Conservation (phyloP, 1,284 basidiomycete species). For the Cerioporus squamosus region DNA sequence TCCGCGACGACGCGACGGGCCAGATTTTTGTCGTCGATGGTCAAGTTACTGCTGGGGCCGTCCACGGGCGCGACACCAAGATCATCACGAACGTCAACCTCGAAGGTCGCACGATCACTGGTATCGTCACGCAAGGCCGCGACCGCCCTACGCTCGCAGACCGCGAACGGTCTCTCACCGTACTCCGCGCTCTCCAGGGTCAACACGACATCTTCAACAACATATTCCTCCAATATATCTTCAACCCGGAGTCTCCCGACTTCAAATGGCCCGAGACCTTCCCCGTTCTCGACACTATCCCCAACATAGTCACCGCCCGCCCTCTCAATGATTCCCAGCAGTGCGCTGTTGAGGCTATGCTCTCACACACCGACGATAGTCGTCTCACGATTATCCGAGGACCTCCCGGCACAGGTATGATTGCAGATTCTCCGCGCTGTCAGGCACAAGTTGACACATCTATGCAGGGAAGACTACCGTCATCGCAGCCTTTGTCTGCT, state of each 20-base stretch:
- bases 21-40: conserved; percentile 32
- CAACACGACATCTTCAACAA: conserved; percentile 43
- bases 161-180: conserved; percentile 42
- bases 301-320: conserved; percentile 19
- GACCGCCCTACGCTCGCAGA: conserved; percentile 60
- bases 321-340: conserved; percentile 60
- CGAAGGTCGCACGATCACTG: conserved; percentile 28
- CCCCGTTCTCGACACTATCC: conserved; percentile 17
- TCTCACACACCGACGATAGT: conserved; percentile 41
- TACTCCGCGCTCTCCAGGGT: conserved; percentile 59
- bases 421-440: not conserved
- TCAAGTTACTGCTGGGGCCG: conserved; percentile 26
- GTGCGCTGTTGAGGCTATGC: conserved; percentile 55
- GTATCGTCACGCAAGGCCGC: conserved; percentile 47
- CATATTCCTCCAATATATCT: conserved; percentile 62
- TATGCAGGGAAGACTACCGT: conserved; percentile 65
- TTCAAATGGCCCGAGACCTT: conserved; percentile 35
- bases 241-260: conserved; percentile 15
- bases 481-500: conserved; percentile 62
- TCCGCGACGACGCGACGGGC: conserved; percentile 20
- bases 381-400: conserved; percentile 61
- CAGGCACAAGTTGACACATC: not conserved
- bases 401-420: conserved; percentile 47
- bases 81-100: conserved; percentile 27
- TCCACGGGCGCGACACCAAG: conserved; percentile 28